A percentile compares a stretch with the other conserved stretches of the same genome.
These are phyloP conservation scores for Lactarius tabidus DNA, from an alignment of 768 basidiomycete genomes.

Conservation along the genomic window DNA sequence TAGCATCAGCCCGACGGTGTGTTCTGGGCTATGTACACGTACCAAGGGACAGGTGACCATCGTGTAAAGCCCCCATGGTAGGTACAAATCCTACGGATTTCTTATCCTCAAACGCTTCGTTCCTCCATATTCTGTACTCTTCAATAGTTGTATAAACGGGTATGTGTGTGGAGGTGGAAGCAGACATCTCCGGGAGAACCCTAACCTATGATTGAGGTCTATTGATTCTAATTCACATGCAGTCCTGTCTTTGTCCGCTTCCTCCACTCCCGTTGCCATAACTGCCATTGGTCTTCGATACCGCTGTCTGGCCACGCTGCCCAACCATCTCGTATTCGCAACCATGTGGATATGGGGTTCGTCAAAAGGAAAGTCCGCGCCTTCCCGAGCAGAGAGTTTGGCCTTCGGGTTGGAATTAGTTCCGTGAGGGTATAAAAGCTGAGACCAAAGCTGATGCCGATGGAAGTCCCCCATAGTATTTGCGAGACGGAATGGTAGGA, in stretches of 20 bases:
- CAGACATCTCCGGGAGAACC: neutral
- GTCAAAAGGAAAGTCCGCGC: constrained; percentile 46
- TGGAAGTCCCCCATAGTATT: constrained; percentile 67
- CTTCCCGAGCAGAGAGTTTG: constrained; percentile 50
- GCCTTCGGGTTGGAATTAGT: constrained; percentile 51
- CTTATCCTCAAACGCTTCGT: constrained; percentile 48
- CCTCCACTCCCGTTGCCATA: constrained; percentile 61
- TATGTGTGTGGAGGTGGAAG: constrained; percentile 32
- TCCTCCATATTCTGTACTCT: constrained; percentile 71
- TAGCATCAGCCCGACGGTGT: constrained; percentile 1
- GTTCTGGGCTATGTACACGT: constrained; percentile 29
- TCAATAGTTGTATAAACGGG: constrained; percentile 55
- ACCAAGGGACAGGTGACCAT: constrained; percentile 92
- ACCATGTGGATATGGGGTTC: constrained; percentile 59
- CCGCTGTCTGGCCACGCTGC: constrained; percentile 77
- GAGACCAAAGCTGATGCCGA: constrained; percentile 55
- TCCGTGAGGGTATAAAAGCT: constrained; percentile 54
- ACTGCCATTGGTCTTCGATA: constrained; percentile 61
- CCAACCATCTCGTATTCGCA: constrained; percentile 80
- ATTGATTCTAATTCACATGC: constrained; percentile 5
- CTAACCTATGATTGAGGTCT: neutral
- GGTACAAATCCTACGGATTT: constrained; percentile 90
- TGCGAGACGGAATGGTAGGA: constrained; percentile 72
- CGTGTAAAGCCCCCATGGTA: constrained; percentile 96
- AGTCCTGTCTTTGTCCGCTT: constrained; percentile 29